Evolutionary conservation across 768 basidiomycete genomes (phyloP).

Genomic region (Pleurotus pulmonarius): DNA sequence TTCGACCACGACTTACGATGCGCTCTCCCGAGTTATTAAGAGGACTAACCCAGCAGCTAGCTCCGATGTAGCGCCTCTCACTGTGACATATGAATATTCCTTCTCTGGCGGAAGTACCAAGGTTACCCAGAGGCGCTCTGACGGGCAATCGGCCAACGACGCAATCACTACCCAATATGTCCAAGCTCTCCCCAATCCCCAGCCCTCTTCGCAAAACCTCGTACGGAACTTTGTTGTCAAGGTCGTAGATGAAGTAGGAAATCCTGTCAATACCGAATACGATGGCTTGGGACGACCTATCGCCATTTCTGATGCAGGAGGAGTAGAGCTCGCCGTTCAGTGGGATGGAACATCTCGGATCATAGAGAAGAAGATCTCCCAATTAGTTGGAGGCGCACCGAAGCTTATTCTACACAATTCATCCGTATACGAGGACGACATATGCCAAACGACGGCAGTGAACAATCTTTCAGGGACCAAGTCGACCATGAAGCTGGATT

Average conservation of each 20-base stretch:
- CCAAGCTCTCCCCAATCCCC: constrained; percentile 2
- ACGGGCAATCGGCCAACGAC: background rate
- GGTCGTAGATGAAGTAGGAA: background rate
- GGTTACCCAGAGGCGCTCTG: background rate
- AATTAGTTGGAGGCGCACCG: background rate
- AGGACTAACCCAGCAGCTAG: background rate
- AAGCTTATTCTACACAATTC: background rate
- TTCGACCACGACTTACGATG: background rate
- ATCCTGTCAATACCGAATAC: background rate
- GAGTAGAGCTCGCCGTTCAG: background rate
- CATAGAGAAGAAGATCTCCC: background rate
- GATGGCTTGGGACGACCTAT: background rate
- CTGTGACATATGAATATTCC: background rate
- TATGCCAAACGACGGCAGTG: background rate
- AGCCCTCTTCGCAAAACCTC: background rate
- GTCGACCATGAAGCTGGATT: background rate
- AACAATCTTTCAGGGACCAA: background rate
- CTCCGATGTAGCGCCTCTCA: background rate
- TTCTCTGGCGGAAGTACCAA: background rate
- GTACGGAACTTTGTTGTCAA: background rate
- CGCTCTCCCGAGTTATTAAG: background rate
- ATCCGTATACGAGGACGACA: background rate
- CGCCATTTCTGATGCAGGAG: background rate
- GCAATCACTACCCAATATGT: background rate
- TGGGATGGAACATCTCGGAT: constrained; percentile 3